Base-by-base conservation (phyloP, 768 basidiomycete species). In the Boletus fagicola region DNA sequence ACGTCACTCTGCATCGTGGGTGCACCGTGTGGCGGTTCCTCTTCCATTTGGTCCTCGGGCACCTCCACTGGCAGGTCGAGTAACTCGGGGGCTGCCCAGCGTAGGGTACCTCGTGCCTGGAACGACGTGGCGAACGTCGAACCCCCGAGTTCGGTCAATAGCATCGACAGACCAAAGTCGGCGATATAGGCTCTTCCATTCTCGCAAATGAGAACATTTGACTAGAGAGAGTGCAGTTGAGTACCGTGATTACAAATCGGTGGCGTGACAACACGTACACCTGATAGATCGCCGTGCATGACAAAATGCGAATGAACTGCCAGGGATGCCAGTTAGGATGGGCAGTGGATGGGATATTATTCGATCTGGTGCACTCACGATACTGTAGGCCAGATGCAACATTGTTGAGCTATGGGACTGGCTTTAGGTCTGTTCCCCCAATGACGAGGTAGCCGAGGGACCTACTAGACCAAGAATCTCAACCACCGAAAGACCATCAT, bases 171-270 rank as follows among this genome's bases (percentile, higher is more conserved):
- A 38, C 36, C 36, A 18, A 16, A 16, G 36, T 38, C 36, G 15
- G 36, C 5, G 7, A 80, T 66, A 38, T 72, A 76, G 1, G 78
- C 77, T 20, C 66, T 64, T 3, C 72, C 69, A 5, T 67, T 53
- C 12, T 65, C 67, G 9, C 71, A 70, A 16, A 80, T 71, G 20
- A 80, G 73, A 16, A 80, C 73, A 55, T 80, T 81, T 26, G 74
- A 74, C 77, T 79, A 4, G 36, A 18, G 28, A 43, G 26, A 35
- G 26, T 10, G 24, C 15, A 56, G 47, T 4, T 22, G 6, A 24
- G 15, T 18, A 16, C 26, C 4, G 26, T 30, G 24, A 20, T 35
- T 8, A 2, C 13, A 47, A 16, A 16, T 13, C 4, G 16, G 36
- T 2, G 24, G 18, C 16, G 30, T 22, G 15, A 36, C 4, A 5